Evolutionary conservation across 2,329 filamentous ascomycete species (phyloP), one percentile per base, ranked within the genome.

Genomic region (Ilyonectria robusta): DNA sequence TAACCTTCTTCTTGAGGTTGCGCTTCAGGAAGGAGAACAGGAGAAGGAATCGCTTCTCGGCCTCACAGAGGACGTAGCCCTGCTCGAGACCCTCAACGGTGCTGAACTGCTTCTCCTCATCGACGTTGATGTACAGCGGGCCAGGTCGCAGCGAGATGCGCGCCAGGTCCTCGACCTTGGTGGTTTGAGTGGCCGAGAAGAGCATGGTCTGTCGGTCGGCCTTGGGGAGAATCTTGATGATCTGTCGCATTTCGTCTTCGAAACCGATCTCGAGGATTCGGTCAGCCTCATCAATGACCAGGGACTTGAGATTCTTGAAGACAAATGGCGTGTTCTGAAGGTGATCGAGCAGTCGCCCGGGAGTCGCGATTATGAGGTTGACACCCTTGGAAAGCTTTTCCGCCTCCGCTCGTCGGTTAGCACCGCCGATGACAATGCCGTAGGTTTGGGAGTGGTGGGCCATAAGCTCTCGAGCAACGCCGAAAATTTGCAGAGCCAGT

Each of bases 181-280:
- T 98, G 3, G 96, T 99, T 82, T 98, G 96, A 5, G 96, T 99
- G 15, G 96, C 96, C 15, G 94, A 98, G 86, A 99, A 99, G n/a
- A 99, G 89, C 92, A 97, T 96, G 0, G 95, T 98, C 82, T 98
- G 95, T 67, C 96, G 87, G 72, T 95, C 90, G 65, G 97, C 91
- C 73, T 92, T 92, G 53, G 95, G 94, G 19, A 98, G 84, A 62
- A 98, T 96, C 86, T 97, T 97, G 81, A 98, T 92, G 74, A 99
- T 97, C 80, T 97, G 92, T 71, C 94, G 89, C 93, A 99, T 97
- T 84, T 99, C 96, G 78, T 98, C 96, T 81, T 99, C 96, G 86
- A 99, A 99, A 75, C 96, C 95, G 69, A 98, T 94, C 83, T 99
- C 96, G 50, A 99, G 85, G 70, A 99, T 98, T 54, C 96, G 92